These are phyloP conservation scores for Trichoderma aggressivum DNA, from an alignment of 2,329 filamentous ascomycete species.

Conservation along the genomic window DNA sequence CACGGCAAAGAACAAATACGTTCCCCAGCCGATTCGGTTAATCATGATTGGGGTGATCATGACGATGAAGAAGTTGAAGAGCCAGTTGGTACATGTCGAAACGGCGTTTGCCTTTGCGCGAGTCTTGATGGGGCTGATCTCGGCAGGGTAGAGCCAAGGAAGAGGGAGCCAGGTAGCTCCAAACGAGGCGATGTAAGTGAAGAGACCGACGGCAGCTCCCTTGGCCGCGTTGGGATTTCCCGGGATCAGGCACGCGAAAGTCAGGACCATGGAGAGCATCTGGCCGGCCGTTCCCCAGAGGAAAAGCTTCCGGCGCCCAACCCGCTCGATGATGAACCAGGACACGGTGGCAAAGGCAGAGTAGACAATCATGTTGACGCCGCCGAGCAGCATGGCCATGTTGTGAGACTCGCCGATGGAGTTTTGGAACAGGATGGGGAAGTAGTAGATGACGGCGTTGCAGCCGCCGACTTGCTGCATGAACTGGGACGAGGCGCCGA, in stretches of 20 bases:
- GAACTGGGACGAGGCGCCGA: conserved; percentile 57
- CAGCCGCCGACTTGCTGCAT: conserved; percentile 61
- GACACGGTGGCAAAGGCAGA: conserved; percentile 53
- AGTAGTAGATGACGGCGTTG: conserved; percentile 61
- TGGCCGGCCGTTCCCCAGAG: conserved; percentile 46
- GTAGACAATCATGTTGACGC: conserved; percentile 53
- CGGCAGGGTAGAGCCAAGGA: conserved; percentile 58
- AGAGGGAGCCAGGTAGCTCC: conserved; percentile 63
- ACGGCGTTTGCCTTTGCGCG: conserved; percentile 48
- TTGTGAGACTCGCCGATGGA: conserved; percentile 34
- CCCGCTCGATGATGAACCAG: conserved; percentile 50
- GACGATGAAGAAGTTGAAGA: conserved; percentile 48
- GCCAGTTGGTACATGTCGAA: conserved; percentile 61
- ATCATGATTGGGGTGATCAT: conserved; percentile 51
- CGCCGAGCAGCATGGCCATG: conserved; percentile 49
- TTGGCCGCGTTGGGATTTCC: conserved; percentile 59
- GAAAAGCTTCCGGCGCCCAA: conserved; percentile 46
- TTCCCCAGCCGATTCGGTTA: conserved; percentile 53
- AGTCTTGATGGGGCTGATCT: conserved; percentile 51
- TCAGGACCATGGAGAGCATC: conserved; percentile 55
- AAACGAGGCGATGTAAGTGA: conserved; percentile 66
- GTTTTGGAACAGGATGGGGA: conserved; percentile 52
- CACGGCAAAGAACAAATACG: conserved; percentile 44
- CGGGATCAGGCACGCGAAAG: conserved; percentile 65
- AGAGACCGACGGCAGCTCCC: conserved; percentile 51